Percentiles rank a stretch among this genome's conserved stretches.
Conservation (phyloP, 495 filamentous ascomycete genomes). For the Lepraria neglecta region DNA sequence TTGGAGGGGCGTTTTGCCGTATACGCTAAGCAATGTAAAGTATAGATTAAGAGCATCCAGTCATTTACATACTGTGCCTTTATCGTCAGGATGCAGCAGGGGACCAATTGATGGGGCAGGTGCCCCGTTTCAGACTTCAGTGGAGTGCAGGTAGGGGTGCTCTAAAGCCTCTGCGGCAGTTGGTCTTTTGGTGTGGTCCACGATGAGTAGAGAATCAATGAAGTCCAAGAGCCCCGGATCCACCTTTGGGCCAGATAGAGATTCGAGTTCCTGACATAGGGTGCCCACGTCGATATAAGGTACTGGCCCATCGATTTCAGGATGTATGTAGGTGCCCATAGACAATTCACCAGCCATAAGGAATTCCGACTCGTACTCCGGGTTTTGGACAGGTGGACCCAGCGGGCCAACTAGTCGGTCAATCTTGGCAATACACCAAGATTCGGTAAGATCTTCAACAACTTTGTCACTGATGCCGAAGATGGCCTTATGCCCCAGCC, state of each 20-base stretch:
- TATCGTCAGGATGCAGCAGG: slow-evolving; percentile 1
- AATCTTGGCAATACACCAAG: slow-evolving; percentile 30
- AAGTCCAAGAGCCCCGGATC: slow-evolving; percentile 23
- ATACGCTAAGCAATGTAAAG: not conserved
- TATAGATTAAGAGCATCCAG: slow-evolving; percentile 6
- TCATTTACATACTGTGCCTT: not conserved
- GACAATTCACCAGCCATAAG: slow-evolving; percentile 23
- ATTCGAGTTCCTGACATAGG: slow-evolving; percentile 27
- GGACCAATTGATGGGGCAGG: slow-evolving; percentile 9
- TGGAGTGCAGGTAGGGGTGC: slow-evolving; percentile 23
- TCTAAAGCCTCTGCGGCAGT: slow-evolving; percentile 28
- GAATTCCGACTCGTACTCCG: slow-evolving; percentile 24
- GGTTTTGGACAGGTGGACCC: slow-evolving; percentile 22
- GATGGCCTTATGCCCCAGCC: slow-evolving; percentile 14
- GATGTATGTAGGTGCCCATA: slow-evolving; percentile 15
- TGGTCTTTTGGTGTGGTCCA: slow-evolving; percentile 28
- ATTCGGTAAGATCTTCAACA: slow-evolving; percentile 25
- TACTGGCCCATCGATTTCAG: slow-evolving; percentile 18
- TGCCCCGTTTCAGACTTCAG: slow-evolving; percentile 3
- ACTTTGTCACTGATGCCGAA: slow-evolving; percentile 28
- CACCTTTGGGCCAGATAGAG: slow-evolving; percentile 22
- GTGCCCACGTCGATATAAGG: slow-evolving; percentile 24
- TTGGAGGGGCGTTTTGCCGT: not conserved
- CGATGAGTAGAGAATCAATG: slow-evolving; percentile 25
- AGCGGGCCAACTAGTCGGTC: slow-evolving; percentile 26